Base-by-base conservation (phyloP, 2,329 filamentous ascomycete species). In the Chalaropsis ovoidea region DNA sequence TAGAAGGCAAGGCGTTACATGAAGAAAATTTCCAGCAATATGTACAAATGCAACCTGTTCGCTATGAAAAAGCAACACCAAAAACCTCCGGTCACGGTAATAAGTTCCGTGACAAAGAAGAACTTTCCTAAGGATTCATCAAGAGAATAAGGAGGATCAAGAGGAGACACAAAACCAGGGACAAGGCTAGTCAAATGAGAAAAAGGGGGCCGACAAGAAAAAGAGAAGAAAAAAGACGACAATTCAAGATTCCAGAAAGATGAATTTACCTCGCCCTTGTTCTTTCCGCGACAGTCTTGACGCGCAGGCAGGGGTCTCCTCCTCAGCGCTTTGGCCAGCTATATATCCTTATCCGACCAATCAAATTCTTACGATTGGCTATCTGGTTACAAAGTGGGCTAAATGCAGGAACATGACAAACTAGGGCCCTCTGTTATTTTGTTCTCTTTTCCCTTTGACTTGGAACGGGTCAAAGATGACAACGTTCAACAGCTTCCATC, bases 281-380 rank as follows among this genome's bases (percentile, higher is more conserved):
- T 31, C 17, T 45, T 56, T 63, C 62, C 69, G 69, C 67, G 68
- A 70, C 69, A 68, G 43, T 67, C 43, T 66, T 70, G 65, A 63
- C 39, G 61, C 65, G 52, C 15, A 17, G 63, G 41, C 42, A 62
- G n/a, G 54, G 54, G 61, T 47, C 62, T 66, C 61, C 52, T 39
- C 52, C 54, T 47, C 43, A 24, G 47, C 47, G 65, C 65, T 63
- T 35, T 63, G 61, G 61, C 47, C 65, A 63, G 31, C 27, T 10
- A 39, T 10, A 35, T 39, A n/a, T 47, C 39, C 27, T 58, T 58
- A 58, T 58, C 54, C 15, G 3, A 15, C 54, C 54, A 58, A 58
- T 58, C 17, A 58, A 17, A 56, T 17, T 22, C 19, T 24, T 3
- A 24, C 17, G 2, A 15, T 5, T 39, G 35, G 4, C 35, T 39